Conservation (phyloP, 495 filamentous ascomycete genomes). For the Baudoinia panamericana region DNA sequence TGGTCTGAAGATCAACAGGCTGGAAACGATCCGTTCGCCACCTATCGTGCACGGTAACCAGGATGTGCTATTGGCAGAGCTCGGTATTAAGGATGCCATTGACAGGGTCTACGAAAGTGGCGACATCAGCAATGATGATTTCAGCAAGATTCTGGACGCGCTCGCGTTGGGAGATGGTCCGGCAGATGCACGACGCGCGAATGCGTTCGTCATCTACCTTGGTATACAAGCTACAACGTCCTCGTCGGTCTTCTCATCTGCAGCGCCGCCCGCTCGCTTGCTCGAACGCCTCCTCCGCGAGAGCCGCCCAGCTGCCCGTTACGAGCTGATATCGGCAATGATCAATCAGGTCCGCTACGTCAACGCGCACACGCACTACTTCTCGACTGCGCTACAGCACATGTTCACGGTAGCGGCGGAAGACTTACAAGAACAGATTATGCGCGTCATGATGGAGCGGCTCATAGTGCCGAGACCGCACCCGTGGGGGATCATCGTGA, state of each 20-base stretch:
- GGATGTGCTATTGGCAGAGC: slow-evolving; percentile 42
- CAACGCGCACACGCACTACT: slow-evolving; percentile 84
- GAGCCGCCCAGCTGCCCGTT: slow-evolving; percentile 63
- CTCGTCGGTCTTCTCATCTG: slow-evolving; percentile 51
- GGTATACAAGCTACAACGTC: slow-evolving; percentile 53
- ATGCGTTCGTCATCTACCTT: slow-evolving; percentile 72
- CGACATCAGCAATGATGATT: slow-evolving; percentile 45
- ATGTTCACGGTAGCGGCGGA: slow-evolving; percentile 75
- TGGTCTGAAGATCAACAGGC: slow-evolving; percentile 66
- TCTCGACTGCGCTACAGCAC: slow-evolving; percentile 73
- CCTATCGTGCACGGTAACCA: slow-evolving; percentile 51
- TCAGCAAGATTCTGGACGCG: slow-evolving; percentile 42
- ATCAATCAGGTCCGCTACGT: slow-evolving; percentile 85
- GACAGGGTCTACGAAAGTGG: slow-evolving; percentile 47
- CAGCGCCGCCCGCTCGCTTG: slow-evolving; percentile 59
- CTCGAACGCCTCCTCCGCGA: slow-evolving; percentile 62
- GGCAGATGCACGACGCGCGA: slow-evolving; percentile 38
- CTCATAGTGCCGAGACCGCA: slow-evolving; percentile 83
- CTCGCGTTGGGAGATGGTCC: slow-evolving; percentile 37
- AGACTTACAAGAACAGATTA: slow-evolving; percentile 80
- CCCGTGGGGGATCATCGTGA: slow-evolving; percentile 90
- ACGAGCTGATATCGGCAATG: slow-evolving; percentile 73
- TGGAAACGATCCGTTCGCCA: slow-evolving; percentile 60
- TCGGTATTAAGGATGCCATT: slow-evolving; percentile 52
- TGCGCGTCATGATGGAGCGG: slow-evolving; percentile 73